A percentile compares a stretch with the other conserved stretches of the same genome.
Conservation (phyloP, 768 basidiomycete genomes). For the Lactarius vividus region DNA sequence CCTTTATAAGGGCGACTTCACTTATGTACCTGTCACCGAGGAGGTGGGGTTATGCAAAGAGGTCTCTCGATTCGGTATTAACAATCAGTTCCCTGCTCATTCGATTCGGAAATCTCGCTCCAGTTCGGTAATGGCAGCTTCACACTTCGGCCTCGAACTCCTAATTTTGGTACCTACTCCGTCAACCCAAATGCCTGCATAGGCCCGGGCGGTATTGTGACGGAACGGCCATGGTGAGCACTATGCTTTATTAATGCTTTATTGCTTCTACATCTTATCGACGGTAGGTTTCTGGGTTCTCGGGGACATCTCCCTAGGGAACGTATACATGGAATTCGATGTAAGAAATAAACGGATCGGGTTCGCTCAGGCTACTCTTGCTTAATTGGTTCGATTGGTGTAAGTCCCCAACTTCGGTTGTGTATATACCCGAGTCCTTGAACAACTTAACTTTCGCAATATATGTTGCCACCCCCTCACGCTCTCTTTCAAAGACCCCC, state of each 20-base stretch:
- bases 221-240: neutral
- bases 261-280: too few species aligned
- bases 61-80: neutral
- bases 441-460: neutral
- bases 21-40: neutral
- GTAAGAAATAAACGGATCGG: slow-evolving; percentile 18
- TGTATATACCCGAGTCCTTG: neutral
- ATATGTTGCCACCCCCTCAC: neutral
- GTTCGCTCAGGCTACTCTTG: slow-evolving; percentile 15
- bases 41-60: neutral
- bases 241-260: neutral
- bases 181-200: slow-evolving; percentile 21
- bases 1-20: slow-evolving; percentile 8
- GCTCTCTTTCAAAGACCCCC: neutral
- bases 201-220: slow-evolving; percentile 21
- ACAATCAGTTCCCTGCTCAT: slow-evolving; percentile 27
- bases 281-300: slow-evolving; percentile 4
- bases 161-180: slow-evolving; percentile 34
- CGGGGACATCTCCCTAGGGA: slow-evolving; percentile 2
- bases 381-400: neutral
- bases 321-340: slow-evolving; percentile 9
- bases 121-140: slow-evolving; percentile 34
- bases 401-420: neutral
- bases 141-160: slow-evolving; percentile 27
- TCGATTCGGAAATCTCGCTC: slow-evolving; percentile 30